Base-by-base conservation (phyloP, 2,329 filamentous ascomycete genomes). In the Aspergillus bombycis region DNA sequence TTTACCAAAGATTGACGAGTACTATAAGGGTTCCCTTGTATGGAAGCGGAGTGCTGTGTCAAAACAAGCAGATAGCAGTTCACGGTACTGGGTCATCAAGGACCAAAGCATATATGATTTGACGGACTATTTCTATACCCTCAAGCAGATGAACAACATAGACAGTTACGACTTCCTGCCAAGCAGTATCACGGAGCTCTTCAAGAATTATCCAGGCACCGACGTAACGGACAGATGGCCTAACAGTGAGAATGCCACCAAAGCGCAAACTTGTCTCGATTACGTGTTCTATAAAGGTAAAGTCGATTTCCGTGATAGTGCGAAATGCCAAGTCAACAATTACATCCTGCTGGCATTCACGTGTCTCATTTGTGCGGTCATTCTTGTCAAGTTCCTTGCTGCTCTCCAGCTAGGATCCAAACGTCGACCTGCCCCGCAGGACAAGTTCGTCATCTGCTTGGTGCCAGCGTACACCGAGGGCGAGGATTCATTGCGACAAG, bases 391-490 rank as follows among this genome's bases (percentile, higher is more conserved):
- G 79, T 99, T 99, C 81, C 77, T 99, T 73, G 89, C 95, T 58
- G 95, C 95, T 14, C 85, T 99, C 48, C 95, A 97, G 73, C 92
- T 99, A 65, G 94, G 94, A 53, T 93, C 93, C 6, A 97, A 97
- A 82, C 88, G 92, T 63, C 89, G 92, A 21, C 95, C 95, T 3
- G 86, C 91, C 7, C 91, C 93, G 43, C 95, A 98, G 78, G 95
- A 99, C 79, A 99, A 98, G 77, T 99, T 99, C 72, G 94, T 99
- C 71, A 98, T 99, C 69, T 98, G 95, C 79, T 93, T 97, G 78
- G 93, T 99, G 36, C 95, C 95, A 11, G 95, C 95, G 6, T 99
- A 99, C 75, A 99, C 95, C 0, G 95, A 99, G 82, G 95, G 93
- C 71, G 95, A 99, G 83, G 95, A 99, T 72, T 94, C 94, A 4